phyloP scores from a whole-genome alignment of 352 stramenopile genomes.

The Globisporangium cederbergense region DNA sequence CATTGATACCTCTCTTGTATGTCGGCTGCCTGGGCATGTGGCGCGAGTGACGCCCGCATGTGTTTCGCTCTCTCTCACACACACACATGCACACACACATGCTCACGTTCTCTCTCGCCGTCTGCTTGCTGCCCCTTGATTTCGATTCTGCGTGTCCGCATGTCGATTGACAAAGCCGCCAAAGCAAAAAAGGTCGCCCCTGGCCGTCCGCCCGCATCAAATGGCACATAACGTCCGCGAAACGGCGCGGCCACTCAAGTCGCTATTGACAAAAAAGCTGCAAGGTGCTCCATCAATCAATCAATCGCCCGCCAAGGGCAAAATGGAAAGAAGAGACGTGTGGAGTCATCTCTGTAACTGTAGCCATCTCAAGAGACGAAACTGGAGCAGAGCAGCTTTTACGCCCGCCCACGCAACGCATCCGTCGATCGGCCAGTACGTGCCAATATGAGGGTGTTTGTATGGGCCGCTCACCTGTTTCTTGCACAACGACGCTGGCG shows the following conservation, averaged over 20 bases:
- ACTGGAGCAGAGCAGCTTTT: slow-evolving; percentile 1
- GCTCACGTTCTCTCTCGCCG: background rate
- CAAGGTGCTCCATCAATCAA: background rate
- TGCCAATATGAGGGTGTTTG: slow-evolving; percentile 6
- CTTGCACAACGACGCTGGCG: background rate
- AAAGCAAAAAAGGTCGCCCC: background rate
- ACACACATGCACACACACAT: background rate
- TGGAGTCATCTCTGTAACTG: slow-evolving; percentile 11
- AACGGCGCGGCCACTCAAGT: background rate
- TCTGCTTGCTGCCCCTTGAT: background rate
- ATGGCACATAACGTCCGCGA: background rate
- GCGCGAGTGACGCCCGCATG: background rate
- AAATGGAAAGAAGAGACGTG: slow-evolving; percentile 8
- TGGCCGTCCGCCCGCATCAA: background rate
- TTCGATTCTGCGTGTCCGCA: no score
- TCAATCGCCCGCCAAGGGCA: background rate
- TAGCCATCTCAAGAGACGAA: slow-evolving; percentile 4
- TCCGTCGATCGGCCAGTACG: background rate
- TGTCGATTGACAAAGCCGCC: background rate
- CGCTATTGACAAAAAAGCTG: background rate
- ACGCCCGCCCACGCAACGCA: slow-evolving; percentile 1
- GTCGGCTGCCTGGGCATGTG: background rate
- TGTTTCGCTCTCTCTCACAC: background rate
- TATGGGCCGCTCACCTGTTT: slow-evolving; percentile 3
- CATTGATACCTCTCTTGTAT: no score